A percentile compares a stretch with the other conserved stretches of the same genome.
These are phyloP conservation scores for Rhexocercosporidium sp. DNA, from an alignment of 2,329 filamentous ascomycete species.

Conservation along the genomic window DNA sequence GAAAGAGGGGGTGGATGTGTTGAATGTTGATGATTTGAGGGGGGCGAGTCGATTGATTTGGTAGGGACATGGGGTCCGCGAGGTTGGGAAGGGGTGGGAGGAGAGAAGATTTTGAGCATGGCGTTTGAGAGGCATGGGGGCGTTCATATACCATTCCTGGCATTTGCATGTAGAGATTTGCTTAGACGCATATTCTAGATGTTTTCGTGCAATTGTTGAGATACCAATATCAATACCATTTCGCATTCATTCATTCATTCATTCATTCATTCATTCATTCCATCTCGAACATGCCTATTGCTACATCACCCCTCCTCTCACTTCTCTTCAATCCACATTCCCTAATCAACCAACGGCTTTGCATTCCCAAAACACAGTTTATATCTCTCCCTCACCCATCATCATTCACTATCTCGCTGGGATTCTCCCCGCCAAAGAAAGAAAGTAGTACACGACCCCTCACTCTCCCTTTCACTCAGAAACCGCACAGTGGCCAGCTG, in stretches of 20 bases:
- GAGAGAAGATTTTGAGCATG: not conserved
- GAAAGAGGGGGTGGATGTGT: slow-evolving; percentile 61
- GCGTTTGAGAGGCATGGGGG: not conserved
- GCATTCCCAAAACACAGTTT: no score
- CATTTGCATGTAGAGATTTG: not conserved
- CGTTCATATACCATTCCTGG: not conserved
- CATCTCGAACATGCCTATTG: no score
- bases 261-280: no score
- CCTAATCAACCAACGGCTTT: no score
- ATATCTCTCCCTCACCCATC: no score
- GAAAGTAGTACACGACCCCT: no score
- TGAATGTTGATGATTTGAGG: slow-evolving; percentile 66
- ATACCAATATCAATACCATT: not conserved
- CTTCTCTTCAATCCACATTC: no score
- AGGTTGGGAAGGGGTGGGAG: not conserved
- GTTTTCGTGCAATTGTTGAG: not conserved
- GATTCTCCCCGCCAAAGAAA: no score
- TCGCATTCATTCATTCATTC: not conserved
- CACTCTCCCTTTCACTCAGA: no score
- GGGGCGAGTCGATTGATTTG: slow-evolving; percentile 34
- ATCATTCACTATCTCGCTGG: no score
- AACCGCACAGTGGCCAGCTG: no score
- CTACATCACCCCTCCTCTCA: no score
- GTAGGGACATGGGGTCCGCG: not conserved
- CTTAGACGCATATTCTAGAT: not conserved